These are phyloP conservation scores for Biancaea sappan DNA, from an alignment of 306 rosid species.

Conservation along the genomic window DNA sequence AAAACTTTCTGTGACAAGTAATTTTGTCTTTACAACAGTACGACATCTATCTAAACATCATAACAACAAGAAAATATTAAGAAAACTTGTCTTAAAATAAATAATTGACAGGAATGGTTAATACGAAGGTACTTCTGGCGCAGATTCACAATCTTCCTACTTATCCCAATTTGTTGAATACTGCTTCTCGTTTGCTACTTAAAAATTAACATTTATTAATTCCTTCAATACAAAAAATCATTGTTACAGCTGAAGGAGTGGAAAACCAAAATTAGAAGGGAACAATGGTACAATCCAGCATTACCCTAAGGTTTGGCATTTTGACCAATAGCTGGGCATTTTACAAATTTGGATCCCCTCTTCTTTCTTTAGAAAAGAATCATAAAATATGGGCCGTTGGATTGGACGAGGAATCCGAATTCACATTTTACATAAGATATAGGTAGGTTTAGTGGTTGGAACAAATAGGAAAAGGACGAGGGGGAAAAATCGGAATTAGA, in stretches of 20 bases:
- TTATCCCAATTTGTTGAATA: conserved; percentile 17
- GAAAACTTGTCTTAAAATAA: neutral
- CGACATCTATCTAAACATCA: neutral
- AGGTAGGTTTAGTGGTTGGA: too few relatives aligned
- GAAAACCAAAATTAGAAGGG: conserved; percentile 14
- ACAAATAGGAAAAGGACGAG: neutral
- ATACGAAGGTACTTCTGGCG: neutral
- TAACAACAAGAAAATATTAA: neutral
- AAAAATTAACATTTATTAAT: neutral
- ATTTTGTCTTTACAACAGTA: conserved; percentile 4
- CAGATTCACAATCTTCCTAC: conserved; percentile 23
- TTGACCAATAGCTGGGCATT: too few relatives aligned
- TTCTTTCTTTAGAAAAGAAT: too few relatives aligned
- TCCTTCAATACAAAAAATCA: neutral
- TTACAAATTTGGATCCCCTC: too few relatives aligned
- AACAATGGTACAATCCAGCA: conserved; percentile 1
- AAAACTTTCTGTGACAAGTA: neutral
- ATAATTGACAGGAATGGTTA: neutral
- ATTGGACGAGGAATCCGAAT: too few relatives aligned
- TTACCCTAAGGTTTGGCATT: too few relatives aligned
- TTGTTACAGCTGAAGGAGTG: neutral
- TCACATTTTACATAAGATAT: too few relatives aligned
- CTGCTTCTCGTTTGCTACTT: conserved; percentile 1
- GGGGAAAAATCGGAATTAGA: too few relatives aligned
- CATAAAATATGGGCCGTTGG: too few relatives aligned